Evolutionary conservation across 2,329 filamentous ascomycete genomes (phyloP), one percentile per base, ranked within the genome.

Genomic region (Fusarium cyanostomum): DNA sequence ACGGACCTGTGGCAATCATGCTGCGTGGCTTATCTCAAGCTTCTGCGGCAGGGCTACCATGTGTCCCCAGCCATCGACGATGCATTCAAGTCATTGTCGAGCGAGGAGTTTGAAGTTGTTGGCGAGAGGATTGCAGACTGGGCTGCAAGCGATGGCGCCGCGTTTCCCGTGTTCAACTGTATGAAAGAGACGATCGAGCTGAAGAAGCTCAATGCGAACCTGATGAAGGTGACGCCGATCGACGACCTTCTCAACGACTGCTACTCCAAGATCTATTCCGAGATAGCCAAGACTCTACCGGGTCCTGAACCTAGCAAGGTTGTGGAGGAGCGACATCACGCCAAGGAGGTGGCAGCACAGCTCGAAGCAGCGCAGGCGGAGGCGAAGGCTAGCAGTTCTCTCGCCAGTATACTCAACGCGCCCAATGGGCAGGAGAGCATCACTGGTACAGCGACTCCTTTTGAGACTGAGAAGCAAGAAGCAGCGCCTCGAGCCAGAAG

Each of bases 211-310:
- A 99, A 99, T 72, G 89, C 89, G 35, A 90, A 89, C 42, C 82
- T 97, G 8, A 95, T 96, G 85, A 97, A 97, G 76, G 86, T 90
- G 1, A 86, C 88, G 0, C 83, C 89, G 9, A 94, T 98, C 39
- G 95, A 99, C 70, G 95, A 99, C 71, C 84, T 98, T n/a, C 91
- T 97, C 65, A 91, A 89, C 18, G 95, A 99, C 76, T 89, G 91
- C 44, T 99, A 97, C 75, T 90, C 92, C 1, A 84, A 87, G 44
- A 81, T 96, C 13, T 95, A 92, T 72, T 82, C 84, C 15, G 85
- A 89, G 27, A 79, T 93, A 44, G 87, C 87, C 2, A 84, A 84
- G 37, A 81, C 80, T 4, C 77, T 92, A 3, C 84, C 85, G 0
- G 80, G 81, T 26, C 73, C 76, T n/a, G 77, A 82, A 41, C 78